phyloP scores from a whole-genome alignment of 2,329 filamentous ascomycete genomes.

The Cladosporium sp. region DNA sequence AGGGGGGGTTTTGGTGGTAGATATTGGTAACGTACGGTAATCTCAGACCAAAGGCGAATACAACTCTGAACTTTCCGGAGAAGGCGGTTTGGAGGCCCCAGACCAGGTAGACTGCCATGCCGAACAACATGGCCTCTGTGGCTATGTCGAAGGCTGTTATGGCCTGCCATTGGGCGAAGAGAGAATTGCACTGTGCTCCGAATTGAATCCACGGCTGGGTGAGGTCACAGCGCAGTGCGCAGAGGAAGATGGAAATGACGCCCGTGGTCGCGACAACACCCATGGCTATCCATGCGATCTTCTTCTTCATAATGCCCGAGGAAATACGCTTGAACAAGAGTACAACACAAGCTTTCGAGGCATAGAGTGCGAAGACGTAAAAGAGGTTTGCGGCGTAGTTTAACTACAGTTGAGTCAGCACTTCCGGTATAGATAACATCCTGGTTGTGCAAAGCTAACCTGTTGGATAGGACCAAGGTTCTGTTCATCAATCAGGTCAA shows the following conservation, averaged over 20 bases:
- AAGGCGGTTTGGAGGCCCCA: constrained; percentile 11
- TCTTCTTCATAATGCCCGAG: constrained; percentile 14
- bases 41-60: constrained; percentile 9
- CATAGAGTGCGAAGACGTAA: constrained; percentile 14
- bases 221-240: constrained; percentile 18
- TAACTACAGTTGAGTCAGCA: constrained; percentile 1
- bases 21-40: constrained; percentile 12
- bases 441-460: constrained; percentile 23
- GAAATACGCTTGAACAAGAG: constrained; percentile 17
- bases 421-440: background rate
- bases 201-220: constrained; percentile 14
- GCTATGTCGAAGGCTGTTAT: constrained; percentile 38
- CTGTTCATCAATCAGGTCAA: constrained; percentile 19
- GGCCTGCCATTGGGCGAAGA: constrained; percentile 33
- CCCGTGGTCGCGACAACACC: constrained; percentile 7
- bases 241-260: constrained; percentile 14
- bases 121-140: constrained; percentile 14
- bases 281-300: constrained; percentile 10
- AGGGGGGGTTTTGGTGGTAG: constrained; percentile 18
- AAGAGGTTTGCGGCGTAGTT: constrained; percentile 19
- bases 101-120: constrained; percentile 6
- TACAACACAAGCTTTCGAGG: constrained; percentile 17
- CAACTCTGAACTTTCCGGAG: constrained; percentile 1
- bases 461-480: constrained; percentile 31
- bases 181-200: background rate